Conservation (phyloP, 768 basidiomycete species). For the Heimioporus sp. region DNA sequence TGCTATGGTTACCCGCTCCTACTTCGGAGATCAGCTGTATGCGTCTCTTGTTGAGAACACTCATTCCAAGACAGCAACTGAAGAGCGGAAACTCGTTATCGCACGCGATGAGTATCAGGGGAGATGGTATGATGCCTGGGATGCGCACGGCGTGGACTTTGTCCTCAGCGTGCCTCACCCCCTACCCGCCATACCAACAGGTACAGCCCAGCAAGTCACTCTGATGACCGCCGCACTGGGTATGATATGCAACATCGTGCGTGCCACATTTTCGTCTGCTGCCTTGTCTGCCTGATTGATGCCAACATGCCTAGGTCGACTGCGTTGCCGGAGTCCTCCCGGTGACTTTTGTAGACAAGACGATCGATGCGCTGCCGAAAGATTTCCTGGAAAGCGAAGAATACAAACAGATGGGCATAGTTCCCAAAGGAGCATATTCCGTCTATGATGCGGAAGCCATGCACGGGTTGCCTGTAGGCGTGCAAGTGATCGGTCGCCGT, state of each 20-base stretch:
- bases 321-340: constrained; percentile 61
- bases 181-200: constrained; percentile 37
- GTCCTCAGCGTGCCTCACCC: constrained; percentile 39
- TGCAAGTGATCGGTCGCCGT: constrained; percentile 60
- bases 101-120: constrained; percentile 23
- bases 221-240: constrained; percentile 32
- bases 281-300: background rate
- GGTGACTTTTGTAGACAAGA: constrained; percentile 49
- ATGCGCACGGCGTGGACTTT: constrained; percentile 39
- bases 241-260: constrained; percentile 45
- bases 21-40: constrained; percentile 23
- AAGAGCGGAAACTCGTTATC: constrained; percentile 30
- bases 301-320: constrained; percentile 40
- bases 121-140: constrained; percentile 39
- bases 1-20: too few relatives aligned
- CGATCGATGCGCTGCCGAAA: constrained; percentile 37
- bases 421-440: constrained; percentile 46
- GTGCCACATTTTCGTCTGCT: constrained; percentile 11
- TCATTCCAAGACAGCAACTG: constrained; percentile 26
- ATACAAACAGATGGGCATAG: constrained; percentile 36
- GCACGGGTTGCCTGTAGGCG: constrained; percentile 66
- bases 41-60: constrained; percentile 35
- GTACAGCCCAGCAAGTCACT: constrained; percentile 33
- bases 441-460: constrained; percentile 61
- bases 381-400: constrained; percentile 25